Conservation (phyloP, 495 filamentous ascomycete species). For the Hyaloscypha hepaticicola region DNA sequence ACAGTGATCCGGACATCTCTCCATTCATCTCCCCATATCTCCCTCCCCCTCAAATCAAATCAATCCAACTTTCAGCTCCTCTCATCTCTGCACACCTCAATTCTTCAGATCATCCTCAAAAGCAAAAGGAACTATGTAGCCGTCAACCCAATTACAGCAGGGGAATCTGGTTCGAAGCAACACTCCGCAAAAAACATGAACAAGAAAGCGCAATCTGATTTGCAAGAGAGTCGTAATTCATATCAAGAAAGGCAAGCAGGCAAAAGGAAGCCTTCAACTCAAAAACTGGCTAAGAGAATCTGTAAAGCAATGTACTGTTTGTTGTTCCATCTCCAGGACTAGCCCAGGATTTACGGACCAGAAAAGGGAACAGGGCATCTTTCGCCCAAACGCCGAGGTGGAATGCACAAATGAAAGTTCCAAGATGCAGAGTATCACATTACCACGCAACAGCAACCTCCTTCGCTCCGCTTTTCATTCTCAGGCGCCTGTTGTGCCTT, state of each 20-base stretch:
- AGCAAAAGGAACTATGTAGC: conserved; percentile 1
- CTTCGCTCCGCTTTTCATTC: conserved; percentile 37
- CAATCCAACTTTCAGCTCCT: no score
- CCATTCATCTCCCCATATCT: not conserved
- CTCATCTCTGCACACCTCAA: not conserved
- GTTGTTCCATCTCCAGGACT: not conserved
- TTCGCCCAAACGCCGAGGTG: conserved; percentile 9
- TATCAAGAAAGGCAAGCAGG: not conserved
- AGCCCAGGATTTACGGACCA: not conserved
- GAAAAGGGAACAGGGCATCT: conserved; percentile 1
- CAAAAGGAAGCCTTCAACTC: no score
- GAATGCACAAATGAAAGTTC: conserved; percentile 21
- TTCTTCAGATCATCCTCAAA: no score
- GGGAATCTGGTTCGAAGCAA: not conserved
- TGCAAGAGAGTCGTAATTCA: not conserved
- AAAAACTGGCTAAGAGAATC: no score
- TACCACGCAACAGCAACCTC: conserved; percentile 54
- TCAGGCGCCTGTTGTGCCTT: conserved; percentile 30
- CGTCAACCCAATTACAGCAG: not conserved
- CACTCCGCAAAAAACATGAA: not conserved
- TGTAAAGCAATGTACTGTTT: not conserved
- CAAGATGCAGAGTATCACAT: conserved; percentile 40
- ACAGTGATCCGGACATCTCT: conserved; percentile 1
- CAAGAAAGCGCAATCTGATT: not conserved
- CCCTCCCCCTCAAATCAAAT: not conserved